Base-by-base conservation (phyloP, 2,329 filamentous ascomycete species). In the Nigrospora sphaerica region DNA sequence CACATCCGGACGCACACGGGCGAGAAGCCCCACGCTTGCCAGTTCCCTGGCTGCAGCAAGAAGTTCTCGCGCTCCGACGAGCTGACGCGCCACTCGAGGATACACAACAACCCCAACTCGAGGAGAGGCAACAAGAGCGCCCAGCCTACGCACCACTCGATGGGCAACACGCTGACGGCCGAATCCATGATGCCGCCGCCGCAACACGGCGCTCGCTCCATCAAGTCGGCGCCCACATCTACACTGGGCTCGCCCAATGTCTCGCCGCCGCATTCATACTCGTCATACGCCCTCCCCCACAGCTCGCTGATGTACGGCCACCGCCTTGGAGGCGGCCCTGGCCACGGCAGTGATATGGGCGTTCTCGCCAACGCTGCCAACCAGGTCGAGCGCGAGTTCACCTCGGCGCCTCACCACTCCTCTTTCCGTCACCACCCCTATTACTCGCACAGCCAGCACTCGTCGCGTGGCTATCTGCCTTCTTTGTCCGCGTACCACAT, bases 61-160 rank as follows among this genome's bases (percentile, higher is more conserved):
- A 88, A 92, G 61, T 97, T 98, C 74, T 95, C 88, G 54, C 85
- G 92, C 54, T 96, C 92, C 12, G 92, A 98, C 64, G 92, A 98
- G 71, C 77, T 98, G 57, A 98, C 93, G 52, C 85, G 92, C 51
- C 92, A 98, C 71, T 96, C 92, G 64, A 82, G 92, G 66, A 98
- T 98, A 72, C 92, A 98, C 80, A 96, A 88, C 81, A 98, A 97
- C 71, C 92, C 93, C 49, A 97, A 97, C 76, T 96, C 91, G 48
- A 80, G 93, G 63, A 78, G 92, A 62, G 91, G 89, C 55, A 95
- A 95, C 76, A 95, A 95, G 75, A 81, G 82, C 50, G 56, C 67
- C 28, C 73, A 77, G 55, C 57, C 59, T 32, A 68, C 73, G 46
- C 68, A 71, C 46, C 66, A 73, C 49, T 59, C 61, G 34, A 61